Evolutionary conservation across 2,329 filamentous ascomycete genomes (phyloP), one percentile per base, ranked within the genome.

Genomic region (Diplocarpon rosae): DNA sequence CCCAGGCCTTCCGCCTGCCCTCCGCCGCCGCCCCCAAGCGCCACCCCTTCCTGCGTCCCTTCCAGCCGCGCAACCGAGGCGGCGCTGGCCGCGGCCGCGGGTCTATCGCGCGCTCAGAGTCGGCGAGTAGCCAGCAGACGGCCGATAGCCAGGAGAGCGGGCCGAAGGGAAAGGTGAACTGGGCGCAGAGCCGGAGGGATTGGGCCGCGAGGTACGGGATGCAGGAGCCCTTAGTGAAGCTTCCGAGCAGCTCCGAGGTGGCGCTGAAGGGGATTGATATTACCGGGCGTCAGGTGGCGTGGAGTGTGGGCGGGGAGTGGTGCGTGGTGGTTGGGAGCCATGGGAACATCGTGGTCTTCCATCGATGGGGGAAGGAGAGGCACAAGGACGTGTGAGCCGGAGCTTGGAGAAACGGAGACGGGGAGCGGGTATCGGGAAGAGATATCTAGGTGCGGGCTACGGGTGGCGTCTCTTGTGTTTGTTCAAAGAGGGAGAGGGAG

Each of bases 291-390:
- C 52, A 58, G 24, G 39, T 55, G 6, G 57, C 54, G 2, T 62
- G 59, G 59, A 62, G 59, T 50, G 28, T 5, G 3, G 53, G 52
- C 29, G 59, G 59, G 8, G 43, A 48, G 34, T 60, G 55, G 54
- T 60, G 58, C 52, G 57, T 60, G 17, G 58, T 56, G 7, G 58
- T 54, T 7, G 59, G 59, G 34, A 58, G 56, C 35, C 38, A 29
- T 20, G 53, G 56, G 8, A 39, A 52, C 7, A 43, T 60, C 44
- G 57, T 14, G 3, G 2, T 40, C 6, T 31, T 24, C 20, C 30
- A 29, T 31, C 36, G n/a, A 30, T 10, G 29, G 16, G 37, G 43
- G 32, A 24, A 24, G 39, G 34, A 17, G 30, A 28, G 14, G 28
- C 14, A 11, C 20, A 24, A 7, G 20, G 20, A 24, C 20, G 7